Base-by-base conservation (phyloP, 2,329 filamentous ascomycete genomes). In the Nemania bipapillata region DNA sequence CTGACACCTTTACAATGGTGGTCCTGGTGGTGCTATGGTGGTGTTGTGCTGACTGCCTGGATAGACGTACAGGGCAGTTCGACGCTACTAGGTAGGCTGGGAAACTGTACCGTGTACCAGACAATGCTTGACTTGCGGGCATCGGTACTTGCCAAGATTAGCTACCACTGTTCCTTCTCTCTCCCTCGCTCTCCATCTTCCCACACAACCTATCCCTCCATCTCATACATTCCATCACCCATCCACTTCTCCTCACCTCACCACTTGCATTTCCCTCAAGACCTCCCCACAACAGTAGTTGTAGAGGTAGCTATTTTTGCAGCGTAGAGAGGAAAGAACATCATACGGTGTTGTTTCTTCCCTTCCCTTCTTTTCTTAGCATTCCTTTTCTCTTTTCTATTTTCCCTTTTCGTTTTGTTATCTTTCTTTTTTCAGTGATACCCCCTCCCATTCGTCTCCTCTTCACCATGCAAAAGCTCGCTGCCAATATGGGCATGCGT, bases 401-500 rank as follows among this genome's bases (percentile, higher is more conserved):
- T 70, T 69, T 61, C 72, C 69, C 70, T 66, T 65, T 66, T 54
- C 63, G 63, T 61, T 56, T 68, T 40, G 28, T 56, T 56, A n/a
- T 40, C 15, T 68, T 71, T 71, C 58, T 55, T 68, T n/a, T 71
- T 66, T 66, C 70, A 74, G 70, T 73, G 71, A 75, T 75, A 71
- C 69, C 72, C 74, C 72, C 59, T 63, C 72, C 67, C 66, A 60
- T 63, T 63, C 49, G 58, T 57, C 65, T 67, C 68, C 69, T 69
- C 58, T 73, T 76, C 85, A 89, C 77, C 78, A 91, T 91, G 89
- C 90, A 91, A 83, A 91, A 90, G 83, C 81, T 91, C 35, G 70
- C 70, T 81, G 87, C 87, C 80, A 90, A 89, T 78, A 90, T 91
- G 88, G 87, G 89, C 80, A 90, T 91, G 88, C 87, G 89, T 85